A percentile compares a stretch with the other conserved stretches of the same genome.
Conservation (phyloP, 768 basidiomycete species). For the Coprinopsis marcescibilis region DNA sequence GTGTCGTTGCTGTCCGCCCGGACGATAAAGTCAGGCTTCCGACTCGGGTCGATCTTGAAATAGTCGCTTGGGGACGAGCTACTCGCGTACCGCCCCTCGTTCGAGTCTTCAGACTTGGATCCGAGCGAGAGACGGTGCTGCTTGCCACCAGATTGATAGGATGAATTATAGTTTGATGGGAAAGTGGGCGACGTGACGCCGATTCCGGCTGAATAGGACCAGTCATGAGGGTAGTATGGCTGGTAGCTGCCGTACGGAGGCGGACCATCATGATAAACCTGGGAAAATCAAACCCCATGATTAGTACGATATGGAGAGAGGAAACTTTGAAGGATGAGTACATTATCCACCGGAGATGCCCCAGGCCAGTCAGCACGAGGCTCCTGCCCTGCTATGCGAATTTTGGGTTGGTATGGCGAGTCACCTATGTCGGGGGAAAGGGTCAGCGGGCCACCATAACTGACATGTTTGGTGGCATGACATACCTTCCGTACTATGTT, state of each 20-base stretch:
- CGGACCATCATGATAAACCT: constrained; percentile 7
- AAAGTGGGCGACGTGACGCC: constrained; percentile 1
- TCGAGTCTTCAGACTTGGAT: too few relatives aligned
- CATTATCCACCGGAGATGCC: constrained; percentile 5
- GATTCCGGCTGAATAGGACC: constrained; percentile 9
- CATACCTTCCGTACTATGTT: constrained; percentile 24
- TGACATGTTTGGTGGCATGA: background rate
- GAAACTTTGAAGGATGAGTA: background rate
- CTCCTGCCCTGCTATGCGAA: constrained; percentile 5
- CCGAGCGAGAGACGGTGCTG: background rate
- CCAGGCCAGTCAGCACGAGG: constrained; percentile 3
- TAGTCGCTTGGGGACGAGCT: background rate
- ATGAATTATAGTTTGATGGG: constrained; percentile 2
- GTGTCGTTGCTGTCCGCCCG: constrained; percentile 1
- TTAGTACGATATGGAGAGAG: background rate
- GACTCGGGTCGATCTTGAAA: background rate
- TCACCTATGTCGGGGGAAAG: background rate
- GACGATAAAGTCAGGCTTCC: background rate
- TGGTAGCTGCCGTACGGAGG: constrained; percentile 5
- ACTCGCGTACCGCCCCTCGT: too few relatives aligned
- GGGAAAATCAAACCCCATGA: background rate
- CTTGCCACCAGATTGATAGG: constrained; percentile 1
- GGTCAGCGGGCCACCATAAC: background rate
- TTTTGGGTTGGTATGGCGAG: constrained; percentile 1
- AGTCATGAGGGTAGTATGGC: constrained; percentile 6